Evolutionary conservation across 768 basidiomycete species (phyloP).

Genomic region (Termitomyces sp.): DNA sequence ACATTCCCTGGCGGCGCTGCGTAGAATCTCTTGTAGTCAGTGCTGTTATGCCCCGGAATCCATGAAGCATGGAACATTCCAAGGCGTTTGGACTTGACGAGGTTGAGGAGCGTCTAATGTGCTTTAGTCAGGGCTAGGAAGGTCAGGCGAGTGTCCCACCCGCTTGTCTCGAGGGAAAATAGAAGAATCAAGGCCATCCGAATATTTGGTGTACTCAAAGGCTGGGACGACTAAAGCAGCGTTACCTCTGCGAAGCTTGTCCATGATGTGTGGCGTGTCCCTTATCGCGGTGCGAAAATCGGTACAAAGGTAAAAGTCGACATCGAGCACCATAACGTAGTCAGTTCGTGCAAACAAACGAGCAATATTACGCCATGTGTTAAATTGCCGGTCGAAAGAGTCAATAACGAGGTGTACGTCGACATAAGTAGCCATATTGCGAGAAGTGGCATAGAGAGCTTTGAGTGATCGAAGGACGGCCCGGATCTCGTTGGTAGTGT

Average conservation of each 20-base stretch:
- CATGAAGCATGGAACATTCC: conserved; percentile 77
- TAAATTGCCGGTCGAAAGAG: conserved; percentile 78
- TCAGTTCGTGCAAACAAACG: conserved; percentile 79
- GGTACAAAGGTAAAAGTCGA: conserved; percentile 83
- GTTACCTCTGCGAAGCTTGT: conserved; percentile 49
- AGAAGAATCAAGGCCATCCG: conserved; percentile 52
- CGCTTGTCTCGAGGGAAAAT: conserved; percentile 67
- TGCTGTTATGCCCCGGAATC: conserved; percentile 76
- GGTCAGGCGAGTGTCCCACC: conserved; percentile 29
- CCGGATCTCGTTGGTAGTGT: conserved; percentile 38
- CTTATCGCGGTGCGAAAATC: conserved; percentile 62
- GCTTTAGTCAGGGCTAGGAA: neutral
- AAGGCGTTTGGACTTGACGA: conserved; percentile 52
- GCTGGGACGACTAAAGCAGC: conserved; percentile 80
- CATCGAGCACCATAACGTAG: conserved; percentile 87
- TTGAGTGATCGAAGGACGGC: conserved; percentile 58
- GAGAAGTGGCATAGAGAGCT: conserved; percentile 59
- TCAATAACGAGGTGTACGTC: conserved; percentile 87
- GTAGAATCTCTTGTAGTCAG: conserved; percentile 70
- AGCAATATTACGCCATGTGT: conserved; percentile 85
- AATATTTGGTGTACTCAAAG: conserved; percentile 69
- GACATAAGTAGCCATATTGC: conserved; percentile 60
- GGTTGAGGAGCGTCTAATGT: conserved; percentile 45
- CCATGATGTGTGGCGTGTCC: conserved; percentile 31
- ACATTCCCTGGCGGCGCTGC: conserved; percentile 54